Conservation (phyloP, 1,284 basidiomycete genomes). For the Cutaneotrichosporon sp. region DNA sequence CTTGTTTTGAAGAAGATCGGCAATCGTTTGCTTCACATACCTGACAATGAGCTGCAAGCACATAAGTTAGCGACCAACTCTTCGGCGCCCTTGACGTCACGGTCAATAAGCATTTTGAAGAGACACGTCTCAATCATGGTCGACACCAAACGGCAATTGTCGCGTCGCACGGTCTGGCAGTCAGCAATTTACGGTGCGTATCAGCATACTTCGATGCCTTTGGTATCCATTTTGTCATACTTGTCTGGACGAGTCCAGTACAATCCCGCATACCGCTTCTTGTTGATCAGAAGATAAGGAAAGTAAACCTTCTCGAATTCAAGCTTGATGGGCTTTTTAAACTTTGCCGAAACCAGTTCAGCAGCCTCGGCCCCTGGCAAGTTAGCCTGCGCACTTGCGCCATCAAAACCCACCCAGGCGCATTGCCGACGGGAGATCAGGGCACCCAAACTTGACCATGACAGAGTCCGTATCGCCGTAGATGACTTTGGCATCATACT, state of each 20-base stretch:
- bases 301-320: constrained; percentile 99
- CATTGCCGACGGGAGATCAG: constrained; percentile 80
- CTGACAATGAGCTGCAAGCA: constrained; percentile 48
- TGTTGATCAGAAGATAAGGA: constrained; percentile 91
- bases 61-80: constrained; percentile 55
- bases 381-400: constrained; percentile 4
- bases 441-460: constrained; percentile 91
- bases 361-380: constrained; percentile 81
- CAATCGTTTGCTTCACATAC: constrained; percentile 85
- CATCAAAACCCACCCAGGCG: constrained; percentile 57
- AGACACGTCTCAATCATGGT: constrained; percentile 95
- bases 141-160: constrained; percentile 91
- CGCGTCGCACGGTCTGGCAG: constrained; percentile 80
- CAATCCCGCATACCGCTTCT: constrained; percentile 92
- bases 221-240: constrained; percentile 97
- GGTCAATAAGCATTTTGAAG: constrained; percentile 91
- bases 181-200: constrained; percentile 1
- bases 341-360: constrained; percentile 82
- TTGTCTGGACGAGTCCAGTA: constrained; percentile 93
- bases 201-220: constrained; percentile 81
- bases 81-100: constrained; percentile 86
- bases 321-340: constrained; percentile 89
- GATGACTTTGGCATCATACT: constrained; percentile 82
- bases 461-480: constrained; percentile 98
- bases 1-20: constrained; percentile 89